phyloP scores from a whole-genome alignment of 2,329 filamentous ascomycete species.

The Fusarium tupiense region DNA sequence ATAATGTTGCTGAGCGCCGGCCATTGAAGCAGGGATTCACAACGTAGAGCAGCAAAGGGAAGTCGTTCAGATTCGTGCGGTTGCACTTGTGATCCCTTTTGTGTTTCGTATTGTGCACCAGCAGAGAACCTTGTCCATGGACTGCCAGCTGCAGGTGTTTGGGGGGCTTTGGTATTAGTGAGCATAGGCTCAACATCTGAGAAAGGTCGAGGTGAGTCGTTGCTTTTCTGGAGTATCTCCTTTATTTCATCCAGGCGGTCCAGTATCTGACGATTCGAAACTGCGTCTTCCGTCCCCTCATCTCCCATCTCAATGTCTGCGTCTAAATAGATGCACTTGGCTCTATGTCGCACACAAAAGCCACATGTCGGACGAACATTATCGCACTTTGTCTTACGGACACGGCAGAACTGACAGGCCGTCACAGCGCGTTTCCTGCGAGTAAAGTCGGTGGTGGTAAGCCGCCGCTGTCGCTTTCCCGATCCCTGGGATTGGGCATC shows the following conservation, averaged over 20 bases:
- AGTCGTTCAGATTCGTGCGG: background rate
- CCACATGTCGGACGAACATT: conserved; percentile 20
- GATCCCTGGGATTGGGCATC: background rate
- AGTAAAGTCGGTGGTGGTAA: conserved; percentile 2
- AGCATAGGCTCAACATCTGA: background rate
- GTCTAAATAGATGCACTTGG: conserved; percentile 7
- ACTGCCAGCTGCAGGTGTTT: background rate
- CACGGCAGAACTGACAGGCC: conserved; percentile 27
- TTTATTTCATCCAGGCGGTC: conserved; percentile 10
- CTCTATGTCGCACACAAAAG: conserved; percentile 17
- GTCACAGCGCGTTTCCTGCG: conserved; percentile 18
- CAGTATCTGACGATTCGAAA: conserved; percentile 6
- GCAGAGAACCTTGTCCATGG: background rate
- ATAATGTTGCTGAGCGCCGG: background rate
- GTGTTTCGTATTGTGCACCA: background rate
- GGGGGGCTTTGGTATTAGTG: background rate
- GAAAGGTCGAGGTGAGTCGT: background rate
- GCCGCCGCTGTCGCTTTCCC: background rate
- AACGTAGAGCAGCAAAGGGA: background rate
- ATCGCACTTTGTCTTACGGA: conserved; percentile 27
- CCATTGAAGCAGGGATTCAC: conserved; percentile 1
- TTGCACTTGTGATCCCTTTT: background rate
- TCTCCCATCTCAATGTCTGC: background rate
- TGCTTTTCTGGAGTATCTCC: background rate
- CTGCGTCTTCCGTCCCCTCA: background rate